Base-by-base conservation (phyloP, 2,329 filamentous ascomycete genomes). In the Pseudogymnoascus sp. region DNA sequence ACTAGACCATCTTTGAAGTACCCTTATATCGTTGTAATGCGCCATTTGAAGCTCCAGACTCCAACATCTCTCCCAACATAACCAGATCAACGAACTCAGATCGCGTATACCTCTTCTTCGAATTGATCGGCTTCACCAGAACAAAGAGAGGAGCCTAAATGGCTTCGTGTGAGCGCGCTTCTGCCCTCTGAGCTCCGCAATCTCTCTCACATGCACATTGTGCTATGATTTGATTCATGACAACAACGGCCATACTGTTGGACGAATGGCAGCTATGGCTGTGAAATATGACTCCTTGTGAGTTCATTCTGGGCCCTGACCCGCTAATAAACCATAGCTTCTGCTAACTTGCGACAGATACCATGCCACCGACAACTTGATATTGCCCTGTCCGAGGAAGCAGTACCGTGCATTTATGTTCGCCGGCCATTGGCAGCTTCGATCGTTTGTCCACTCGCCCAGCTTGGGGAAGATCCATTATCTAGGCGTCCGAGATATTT, bases 381-480 rank as follows among this genome's bases (percentile, higher is more conserved):
- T 91, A 66, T 80, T 84, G 62, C 77, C 79, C 64, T 78, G 76
- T 59, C 81, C 82, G 66, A 83, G 85, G 71, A 87, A 82, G 68
- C 88, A 88, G 73, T 91, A 88, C 73, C 84, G 84, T 56, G 82
- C 86, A 66, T 81, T 80, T 50, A 86, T 91, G 69, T 81, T 82
- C 60, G 85, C 85, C 60, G 83, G 89, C 68, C 90, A 94, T 76
- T 92, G 89, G 86, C 90, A 94, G 77, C 81, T 99, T 53, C 90
- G 93, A 63, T 93, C 95, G 69, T 87, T 96, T 69, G 89, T 97
- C 73, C 93, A 90, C 74, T 88, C 87, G 25, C 87, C 91, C 68
- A 85, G 90, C 70, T 81, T 85, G 47, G 84, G 92, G 74, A 78
- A 87, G 69, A 82, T 97, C 67, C 97, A 95, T 79, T 96, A 95